These are phyloP conservation scores for Epichloe aotearoae DNA, from an alignment of 2,329 filamentous ascomycete species.

Conservation along the genomic window DNA sequence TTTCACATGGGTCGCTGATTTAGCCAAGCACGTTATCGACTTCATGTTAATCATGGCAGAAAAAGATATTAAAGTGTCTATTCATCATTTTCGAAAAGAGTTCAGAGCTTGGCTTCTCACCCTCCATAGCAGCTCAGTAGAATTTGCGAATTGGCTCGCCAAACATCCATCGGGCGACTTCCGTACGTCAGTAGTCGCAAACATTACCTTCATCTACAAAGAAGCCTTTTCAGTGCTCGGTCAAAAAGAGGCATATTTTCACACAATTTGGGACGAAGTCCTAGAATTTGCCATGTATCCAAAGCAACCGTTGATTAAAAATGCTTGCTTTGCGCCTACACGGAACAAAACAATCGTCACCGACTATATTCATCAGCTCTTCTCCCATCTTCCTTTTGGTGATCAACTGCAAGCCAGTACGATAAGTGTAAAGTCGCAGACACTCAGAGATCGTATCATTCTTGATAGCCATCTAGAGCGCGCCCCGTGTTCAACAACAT, in stretches of 20 bases:
- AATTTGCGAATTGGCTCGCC: constrained; percentile 41
- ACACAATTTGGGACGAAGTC: constrained; percentile 43
- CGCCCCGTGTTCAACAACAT: background rate
- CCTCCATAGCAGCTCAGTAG: constrained; percentile 26
- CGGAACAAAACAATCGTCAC: constrained; percentile 50
- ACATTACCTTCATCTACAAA: constrained; percentile 51
- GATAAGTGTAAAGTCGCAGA: constrained; percentile 14
- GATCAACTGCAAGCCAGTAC: constrained; percentile 30
- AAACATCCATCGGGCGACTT: constrained; percentile 45
- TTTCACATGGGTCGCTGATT: constrained; percentile 58
- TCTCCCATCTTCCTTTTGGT: constrained; percentile 49
- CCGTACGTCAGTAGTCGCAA: constrained; percentile 42
- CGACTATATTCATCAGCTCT: constrained; percentile 51
- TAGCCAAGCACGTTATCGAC: constrained; percentile 61
- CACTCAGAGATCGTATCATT: constrained; percentile 17
- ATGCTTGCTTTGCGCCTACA: background rate
- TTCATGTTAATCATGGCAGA: constrained; percentile 34
- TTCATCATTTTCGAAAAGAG: constrained; percentile 40
- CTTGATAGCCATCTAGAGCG: constrained; percentile 15
- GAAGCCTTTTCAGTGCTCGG: constrained; percentile 42
- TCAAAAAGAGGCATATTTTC: constrained; percentile 14
- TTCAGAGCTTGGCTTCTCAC: constrained; percentile 46
- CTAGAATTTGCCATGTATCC: constrained; percentile 22
- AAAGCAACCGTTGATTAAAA: constrained; percentile 8
- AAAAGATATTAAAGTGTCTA: constrained; percentile 23